These are phyloP conservation scores for Penicillium vulpinum DNA, from an alignment of 2,329 filamentous ascomycete species.

Conservation along the genomic window DNA sequence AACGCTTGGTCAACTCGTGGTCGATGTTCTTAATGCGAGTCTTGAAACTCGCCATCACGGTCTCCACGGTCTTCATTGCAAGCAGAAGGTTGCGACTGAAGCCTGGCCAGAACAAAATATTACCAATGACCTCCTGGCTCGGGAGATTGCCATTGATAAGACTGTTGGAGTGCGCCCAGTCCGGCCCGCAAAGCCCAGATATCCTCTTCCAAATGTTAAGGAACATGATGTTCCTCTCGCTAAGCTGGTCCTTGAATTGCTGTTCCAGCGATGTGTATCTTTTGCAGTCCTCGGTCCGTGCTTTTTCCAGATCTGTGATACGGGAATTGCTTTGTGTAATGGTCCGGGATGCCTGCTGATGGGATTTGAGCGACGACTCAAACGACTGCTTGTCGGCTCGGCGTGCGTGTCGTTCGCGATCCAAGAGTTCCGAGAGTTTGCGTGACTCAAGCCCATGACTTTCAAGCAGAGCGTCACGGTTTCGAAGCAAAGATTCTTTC, in stretches of 20 bases:
- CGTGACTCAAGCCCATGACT: conserved; percentile 82
- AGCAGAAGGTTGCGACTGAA: conserved; percentile 88
- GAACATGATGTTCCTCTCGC: conserved; percentile 84
- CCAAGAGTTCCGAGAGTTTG: conserved; percentile 81
- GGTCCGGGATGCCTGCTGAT: conserved; percentile 82
- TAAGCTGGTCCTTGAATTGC: conserved; percentile 80
- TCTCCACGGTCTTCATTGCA: conserved; percentile 84
- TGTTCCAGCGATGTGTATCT: conserved; percentile 74
- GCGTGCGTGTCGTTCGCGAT: conserved; percentile 83
- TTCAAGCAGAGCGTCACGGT: conserved; percentile 84
- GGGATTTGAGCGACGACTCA: conserved; percentile 83
- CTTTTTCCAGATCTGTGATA: conserved; percentile 82
- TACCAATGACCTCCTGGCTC: conserved; percentile 80
- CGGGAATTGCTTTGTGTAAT: conserved; percentile 81
- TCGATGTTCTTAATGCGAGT: conserved; percentile 81
- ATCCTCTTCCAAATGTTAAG: conserved; percentile 88
- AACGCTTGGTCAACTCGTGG: conserved; percentile 85
- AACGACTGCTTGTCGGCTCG: conserved; percentile 84
- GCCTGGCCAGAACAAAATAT: conserved; percentile 71
- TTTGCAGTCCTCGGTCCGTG: conserved; percentile 73
- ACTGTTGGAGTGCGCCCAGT: conserved; percentile 88
- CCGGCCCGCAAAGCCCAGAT: conserved; percentile 79
- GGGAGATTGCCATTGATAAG: conserved; percentile 86
- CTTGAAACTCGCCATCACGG: conserved; percentile 74
- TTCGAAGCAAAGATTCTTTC: conserved; percentile 85